Conservation (phyloP, 2,329 filamentous ascomycete genomes). For the Hypomyces perniciosus region DNA sequence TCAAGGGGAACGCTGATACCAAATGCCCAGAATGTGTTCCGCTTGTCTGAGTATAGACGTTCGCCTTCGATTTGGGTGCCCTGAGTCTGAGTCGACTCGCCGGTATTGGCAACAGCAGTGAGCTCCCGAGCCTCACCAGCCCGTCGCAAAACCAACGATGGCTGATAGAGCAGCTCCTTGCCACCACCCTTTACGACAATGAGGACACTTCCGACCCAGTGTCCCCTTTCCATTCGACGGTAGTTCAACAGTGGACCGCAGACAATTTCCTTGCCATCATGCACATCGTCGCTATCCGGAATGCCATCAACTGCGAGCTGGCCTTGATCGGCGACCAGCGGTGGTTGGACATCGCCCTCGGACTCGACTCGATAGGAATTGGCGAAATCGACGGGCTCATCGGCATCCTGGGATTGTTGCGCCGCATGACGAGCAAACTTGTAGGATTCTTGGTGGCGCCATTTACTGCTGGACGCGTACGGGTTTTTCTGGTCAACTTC, state of each 20-base stretch:
- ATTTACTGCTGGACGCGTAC: constrained; percentile 50
- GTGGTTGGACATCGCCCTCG: constrained; percentile 23
- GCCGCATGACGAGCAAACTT: constrained; percentile 47
- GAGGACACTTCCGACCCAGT: constrained; percentile 81
- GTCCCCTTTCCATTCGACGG: constrained; percentile 62
- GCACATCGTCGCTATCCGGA: constrained; percentile 17
- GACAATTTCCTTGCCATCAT: constrained; percentile 54
- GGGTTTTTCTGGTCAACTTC: constrained; percentile 41
- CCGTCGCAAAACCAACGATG: constrained; percentile 52
- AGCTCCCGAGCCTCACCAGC: constrained; percentile 24
- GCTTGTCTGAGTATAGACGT: constrained; percentile 58
- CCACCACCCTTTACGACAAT: constrained; percentile 72
- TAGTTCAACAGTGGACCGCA: constrained; percentile 75
- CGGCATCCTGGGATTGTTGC: constrained; percentile 28
- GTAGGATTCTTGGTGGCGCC: constrained; percentile 59
- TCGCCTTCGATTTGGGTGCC: constrained; percentile 34
- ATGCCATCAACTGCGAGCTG: constrained; percentile 11
- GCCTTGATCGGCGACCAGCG: constrained; percentile 34
- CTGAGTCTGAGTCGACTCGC: constrained; percentile 32
- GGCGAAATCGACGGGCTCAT: constrained; percentile 50
- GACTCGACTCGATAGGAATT: constrained; percentile 48
- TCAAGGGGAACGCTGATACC: constrained; percentile 72
- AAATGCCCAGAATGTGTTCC: constrained; percentile 91
- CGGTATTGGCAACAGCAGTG: constrained; percentile 18
- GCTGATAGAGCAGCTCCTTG: constrained; percentile 48